Percentiles rank a stretch among this genome's conserved stretches.
Evolutionary conservation across 2,329 filamentous ascomycete species (phyloP).

Genomic region (Fusarium sp.): DNA sequence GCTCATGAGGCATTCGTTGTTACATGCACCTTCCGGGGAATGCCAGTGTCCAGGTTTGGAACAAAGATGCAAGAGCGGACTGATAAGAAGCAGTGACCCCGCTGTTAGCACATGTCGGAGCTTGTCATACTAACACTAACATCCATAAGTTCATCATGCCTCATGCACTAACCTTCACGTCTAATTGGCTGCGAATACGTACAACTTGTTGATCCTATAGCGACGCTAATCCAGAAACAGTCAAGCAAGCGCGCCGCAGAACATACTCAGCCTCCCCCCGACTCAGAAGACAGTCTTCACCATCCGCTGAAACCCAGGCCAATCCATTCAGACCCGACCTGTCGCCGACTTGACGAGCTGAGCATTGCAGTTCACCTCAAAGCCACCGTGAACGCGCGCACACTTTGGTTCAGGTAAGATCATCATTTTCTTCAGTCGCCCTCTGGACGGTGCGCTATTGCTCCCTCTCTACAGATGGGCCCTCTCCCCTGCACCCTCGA

Average conservation of each 20-base stretch:
- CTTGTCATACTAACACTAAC: neutral
- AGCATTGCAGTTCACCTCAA: conserved; percentile 49
- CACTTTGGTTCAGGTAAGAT: conserved; percentile 51
- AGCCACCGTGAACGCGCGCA: conserved; percentile 42
- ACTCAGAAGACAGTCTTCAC: conserved; percentile 48
- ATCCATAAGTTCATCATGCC: neutral
- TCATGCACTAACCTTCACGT: conserved; percentile 2
- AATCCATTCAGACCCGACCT: conserved; percentile 40
- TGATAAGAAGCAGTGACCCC: neutral
- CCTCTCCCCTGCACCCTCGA: conserved; percentile 19
- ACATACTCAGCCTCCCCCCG: conserved; percentile 43
- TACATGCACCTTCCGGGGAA: conserved; percentile 27
- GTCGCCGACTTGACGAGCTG: conserved; percentile 47
- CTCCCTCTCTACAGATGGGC: conserved; percentile 17
- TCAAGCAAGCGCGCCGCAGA: conserved; percentile 38
- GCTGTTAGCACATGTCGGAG: conserved; percentile 15
- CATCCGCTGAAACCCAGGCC: conserved; percentile 51
- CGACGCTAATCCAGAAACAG: conserved; percentile 50
- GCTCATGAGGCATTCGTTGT: conserved; percentile 7
- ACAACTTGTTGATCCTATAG: conserved; percentile 35
- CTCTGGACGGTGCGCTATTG: neutral
- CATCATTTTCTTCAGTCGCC: conserved; percentile 38
- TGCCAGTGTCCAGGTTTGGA: conserved; percentile 2
- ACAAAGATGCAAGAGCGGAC: neutral
- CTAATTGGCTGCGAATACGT: conserved; percentile 45